Evolutionary conservation across 257 asterid genomes (phyloP), one percentile per base, ranked within the genome.

Genomic region (Paulownia fortunei): DNA sequence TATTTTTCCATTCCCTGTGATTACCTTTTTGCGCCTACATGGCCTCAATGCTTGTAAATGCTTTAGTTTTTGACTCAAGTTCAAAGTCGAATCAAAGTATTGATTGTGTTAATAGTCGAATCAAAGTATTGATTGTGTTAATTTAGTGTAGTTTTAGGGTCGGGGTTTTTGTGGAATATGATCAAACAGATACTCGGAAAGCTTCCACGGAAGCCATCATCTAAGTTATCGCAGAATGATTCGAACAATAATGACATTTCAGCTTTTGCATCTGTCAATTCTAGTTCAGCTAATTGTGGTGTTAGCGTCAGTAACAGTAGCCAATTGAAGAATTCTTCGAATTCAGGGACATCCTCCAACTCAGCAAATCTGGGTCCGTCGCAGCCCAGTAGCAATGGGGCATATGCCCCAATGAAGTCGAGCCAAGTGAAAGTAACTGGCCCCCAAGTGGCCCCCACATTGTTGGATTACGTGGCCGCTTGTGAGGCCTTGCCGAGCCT

Each of bases 401-500:
- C 55, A 27, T 39, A 76, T 49, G 73, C 39, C 27, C 37, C 52
- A 4, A 16, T 21, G 47, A 81, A 76, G 32, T 42, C 76, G 37
- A 76, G 60, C 54, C 82, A 64, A 21, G 82, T 61, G 55, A 73
- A 73, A 42, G 58, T 46, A 21, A 21, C 36, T 0, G 62, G 72
- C 61, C 46, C 65, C 2, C 80, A 36, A 34, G 77, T 30, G 42
- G 69, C 42, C 36, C 78, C 86, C 49, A 3, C 44, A 0, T 46
- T 69, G 32, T 23, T 63, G 44, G 61, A 69, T 66, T 69, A 73
- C 13, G 75, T 23, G 47, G 34, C 76, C 2, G 44, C 62, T 26
- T 79, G 76, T 58, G 86, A 79, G 15, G 73, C 76, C 6, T 64
- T 85, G 44, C 86, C 84, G 2, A 72, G 82, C 61, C 63, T 85